phyloP scores from a whole-genome alignment of 345 rosid species.

The Pelargonium nanum region DNA sequence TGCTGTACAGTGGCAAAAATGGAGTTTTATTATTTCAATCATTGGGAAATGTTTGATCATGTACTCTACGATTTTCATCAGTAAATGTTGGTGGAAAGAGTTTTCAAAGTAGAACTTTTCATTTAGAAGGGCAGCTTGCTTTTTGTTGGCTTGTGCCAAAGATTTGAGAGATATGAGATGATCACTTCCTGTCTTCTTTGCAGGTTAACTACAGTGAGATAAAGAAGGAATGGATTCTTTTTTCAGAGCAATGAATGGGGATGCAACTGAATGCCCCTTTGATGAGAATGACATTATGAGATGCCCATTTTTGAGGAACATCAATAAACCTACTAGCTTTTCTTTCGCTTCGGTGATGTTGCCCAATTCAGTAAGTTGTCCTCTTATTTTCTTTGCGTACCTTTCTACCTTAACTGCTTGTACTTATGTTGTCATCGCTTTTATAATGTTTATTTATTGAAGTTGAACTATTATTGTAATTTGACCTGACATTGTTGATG shows the following conservation, averaged over 20 bases:
- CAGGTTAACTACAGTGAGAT: background rate
- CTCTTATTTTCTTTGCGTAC: background rate
- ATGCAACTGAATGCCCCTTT: constrained; percentile 34
- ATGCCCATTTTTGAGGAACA: constrained; percentile 81
- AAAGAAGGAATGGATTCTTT: constrained; percentile 7
- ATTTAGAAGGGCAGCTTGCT: background rate
- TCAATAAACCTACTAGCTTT: constrained; percentile 62
- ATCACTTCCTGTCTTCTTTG: background rate
- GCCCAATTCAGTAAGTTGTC: constrained; percentile 32
- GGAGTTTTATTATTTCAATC: background rate
- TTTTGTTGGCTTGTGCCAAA: background rate
- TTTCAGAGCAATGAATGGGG: constrained; percentile 29
- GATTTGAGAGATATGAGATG: background rate
- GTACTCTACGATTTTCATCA: too few species aligned
- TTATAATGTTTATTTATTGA: background rate
- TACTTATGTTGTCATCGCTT: too few species aligned
- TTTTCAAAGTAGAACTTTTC: background rate
- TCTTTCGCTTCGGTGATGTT: constrained; percentile 41
- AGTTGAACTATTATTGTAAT: background rate
- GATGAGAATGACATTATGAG: constrained; percentile 38
- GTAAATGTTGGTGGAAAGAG: too few species aligned
- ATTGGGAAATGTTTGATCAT: background rate
- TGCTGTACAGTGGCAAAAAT: background rate
- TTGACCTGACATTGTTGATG: constrained; percentile 1
- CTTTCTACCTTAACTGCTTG: background rate